Evolutionary conservation across 495 filamentous ascomycete genomes (phyloP).

Genomic region (Neurospora africana): DNA sequence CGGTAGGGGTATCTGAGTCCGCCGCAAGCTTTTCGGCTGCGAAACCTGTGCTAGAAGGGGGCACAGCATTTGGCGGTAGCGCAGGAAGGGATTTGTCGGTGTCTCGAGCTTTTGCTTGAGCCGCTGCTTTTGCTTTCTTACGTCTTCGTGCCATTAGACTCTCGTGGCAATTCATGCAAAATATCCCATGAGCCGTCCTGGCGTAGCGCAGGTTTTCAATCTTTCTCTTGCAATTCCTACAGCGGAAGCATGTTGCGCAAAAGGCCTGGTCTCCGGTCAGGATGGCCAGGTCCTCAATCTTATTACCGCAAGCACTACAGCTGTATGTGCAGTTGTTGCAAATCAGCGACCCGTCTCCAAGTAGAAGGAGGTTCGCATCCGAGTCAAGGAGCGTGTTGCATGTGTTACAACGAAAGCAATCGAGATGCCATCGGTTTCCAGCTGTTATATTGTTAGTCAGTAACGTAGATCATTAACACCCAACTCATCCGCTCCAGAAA

Average conservation of each 20-base stretch:
- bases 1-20: slow-evolving; percentile 65
- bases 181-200: slow-evolving; percentile 93
- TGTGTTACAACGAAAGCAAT: slow-evolving; percentile 97
- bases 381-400: slow-evolving; percentile 94
- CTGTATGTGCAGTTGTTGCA: slow-evolving; percentile 99
- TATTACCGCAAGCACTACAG: slow-evolving; percentile 92
- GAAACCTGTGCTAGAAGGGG: slow-evolving; percentile 39
- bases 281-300: slow-evolving; percentile 98
- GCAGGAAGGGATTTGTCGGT: slow-evolving; percentile 92
- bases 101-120: slow-evolving; percentile 48
- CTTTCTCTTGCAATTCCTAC: slow-evolving; percentile 94
- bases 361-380: slow-evolving; percentile 91
- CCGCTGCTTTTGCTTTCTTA: slow-evolving; percentile 68
- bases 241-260: slow-evolving; percentile 93
- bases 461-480: neutral
- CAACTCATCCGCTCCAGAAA: neutral
- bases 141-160: slow-evolving; percentile 92
- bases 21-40: slow-evolving; percentile 58
- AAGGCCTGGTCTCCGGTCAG: slow-evolving; percentile 98
- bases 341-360: slow-evolving; percentile 95
- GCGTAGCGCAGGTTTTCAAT: slow-evolving; percentile 99
- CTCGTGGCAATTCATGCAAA: slow-evolving; percentile 99
- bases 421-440: slow-evolving; percentile 97
- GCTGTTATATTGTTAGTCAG: slow-evolving; percentile 41
- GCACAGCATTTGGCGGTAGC: slow-evolving; percentile 65